Percentiles rank a stretch among this genome's conserved stretches.
Conservation (phyloP, 2,329 filamentous ascomycete species). For the Pyrenochaeta sp. region DNA sequence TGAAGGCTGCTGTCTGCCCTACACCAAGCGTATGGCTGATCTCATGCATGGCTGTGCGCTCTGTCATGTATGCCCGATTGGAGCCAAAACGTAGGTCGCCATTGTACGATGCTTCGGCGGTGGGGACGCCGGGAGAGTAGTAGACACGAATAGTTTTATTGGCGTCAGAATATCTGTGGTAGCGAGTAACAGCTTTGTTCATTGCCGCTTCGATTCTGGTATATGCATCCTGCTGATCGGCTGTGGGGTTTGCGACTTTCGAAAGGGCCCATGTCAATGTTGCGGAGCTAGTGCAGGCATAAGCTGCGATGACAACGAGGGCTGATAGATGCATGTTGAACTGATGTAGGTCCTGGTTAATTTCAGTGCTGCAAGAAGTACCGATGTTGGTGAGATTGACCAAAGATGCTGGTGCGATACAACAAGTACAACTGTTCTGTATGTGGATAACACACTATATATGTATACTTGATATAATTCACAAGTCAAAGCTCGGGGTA, state of each 20-base stretch:
- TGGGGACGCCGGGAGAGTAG: slow-evolving; percentile 44
- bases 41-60: slow-evolving; percentile 48
- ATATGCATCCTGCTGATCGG: slow-evolving; percentile 45
- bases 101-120: slow-evolving; percentile 47
- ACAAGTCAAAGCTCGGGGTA: not conserved
- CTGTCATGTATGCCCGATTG: slow-evolving; percentile 44
- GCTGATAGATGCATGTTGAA: slow-evolving; percentile 29
- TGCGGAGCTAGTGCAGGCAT: slow-evolving; percentile 28
- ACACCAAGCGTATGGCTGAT: slow-evolving; percentile 46
- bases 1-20: slow-evolving; percentile 43
- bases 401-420: not conserved
- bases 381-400: too few relatives aligned
- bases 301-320: slow-evolving; percentile 28
- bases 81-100: slow-evolving; percentile 46
- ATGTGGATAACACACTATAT: not conserved
- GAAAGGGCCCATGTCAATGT: slow-evolving; percentile 38
- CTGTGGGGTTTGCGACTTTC: slow-evolving; percentile 37
- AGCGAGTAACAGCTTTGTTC: slow-evolving; percentile 39
- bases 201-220: slow-evolving; percentile 42
- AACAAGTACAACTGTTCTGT: not conserved
- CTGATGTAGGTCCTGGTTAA: not conserved
- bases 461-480: too few relatives aligned
- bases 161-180: slow-evolving; percentile 30
- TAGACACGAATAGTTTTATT: slow-evolving; percentile 39
- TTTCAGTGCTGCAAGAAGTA: not conserved